These are phyloP conservation scores for Ogataea polymorpha DNA, from an alignment of 805 yeast genomes.

Conservation along the genomic window DNA sequence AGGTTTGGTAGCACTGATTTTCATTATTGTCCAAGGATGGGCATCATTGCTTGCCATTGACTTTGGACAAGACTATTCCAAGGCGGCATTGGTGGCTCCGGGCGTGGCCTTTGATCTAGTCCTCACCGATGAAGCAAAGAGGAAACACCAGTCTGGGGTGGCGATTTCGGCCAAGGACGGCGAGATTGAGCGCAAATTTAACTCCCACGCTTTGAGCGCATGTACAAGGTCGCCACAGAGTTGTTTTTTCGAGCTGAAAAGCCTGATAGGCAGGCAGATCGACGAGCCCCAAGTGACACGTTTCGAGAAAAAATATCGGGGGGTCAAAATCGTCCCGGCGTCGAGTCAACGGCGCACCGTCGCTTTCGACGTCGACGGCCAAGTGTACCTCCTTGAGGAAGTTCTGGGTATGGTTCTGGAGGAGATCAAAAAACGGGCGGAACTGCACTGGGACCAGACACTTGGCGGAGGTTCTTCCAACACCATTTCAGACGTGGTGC, in stretches of 20 bases:
- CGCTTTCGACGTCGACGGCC: constrained; percentile 45
- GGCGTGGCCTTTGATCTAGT: constrained; percentile 85
- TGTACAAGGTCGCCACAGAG: constrained; percentile 72
- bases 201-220: constrained; percentile 67
- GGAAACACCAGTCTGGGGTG: constrained; percentile 83
- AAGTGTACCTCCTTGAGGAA: constrained; percentile 61
- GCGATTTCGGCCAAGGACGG: constrained; percentile 48
- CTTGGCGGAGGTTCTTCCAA: constrained; percentile 45
- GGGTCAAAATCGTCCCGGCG: constrained; percentile 44
- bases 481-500: constrained; percentile 60
- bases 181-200: constrained; percentile 69
- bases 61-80: constrained; percentile 81
- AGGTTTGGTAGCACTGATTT: constrained; percentile 1
- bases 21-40: constrained; percentile 5
- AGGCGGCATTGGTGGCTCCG: constrained; percentile 88
- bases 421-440: constrained; percentile 64
- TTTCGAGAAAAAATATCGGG: constrained; percentile 59
- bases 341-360: constrained; percentile 50
- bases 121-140: constrained; percentile 83
- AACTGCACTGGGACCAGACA: constrained; percentile 52
- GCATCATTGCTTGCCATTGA: constrained; percentile 86
- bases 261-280: constrained; percentile 63
- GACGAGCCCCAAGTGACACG: constrained; percentile 44
- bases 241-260: constrained; percentile 65
- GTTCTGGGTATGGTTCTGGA: constrained; percentile 76